Base-by-base conservation (phyloP, 257 asterid genomes). In the Paraleonurus japonicus region DNA sequence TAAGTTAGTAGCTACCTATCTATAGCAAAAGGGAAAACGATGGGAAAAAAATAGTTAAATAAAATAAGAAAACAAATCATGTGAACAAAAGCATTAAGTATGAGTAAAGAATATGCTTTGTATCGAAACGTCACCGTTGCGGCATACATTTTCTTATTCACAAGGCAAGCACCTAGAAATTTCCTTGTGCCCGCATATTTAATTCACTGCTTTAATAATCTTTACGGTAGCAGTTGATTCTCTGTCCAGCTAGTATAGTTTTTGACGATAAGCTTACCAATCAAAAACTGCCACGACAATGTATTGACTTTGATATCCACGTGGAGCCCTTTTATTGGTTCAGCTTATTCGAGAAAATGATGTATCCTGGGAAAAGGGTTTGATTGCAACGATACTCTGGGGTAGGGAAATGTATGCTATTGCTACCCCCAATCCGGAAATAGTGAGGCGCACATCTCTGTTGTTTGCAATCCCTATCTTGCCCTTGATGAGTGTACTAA, bases 101-200 rank as follows among this genome's bases (percentile, higher is more conserved):
- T 41, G n/a, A 41, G 15, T n/a, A 0, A 50, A 11, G 88, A 81
- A 85, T 85, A 83, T 81, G 79, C 82, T 70, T 60, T 70, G 53
- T 45, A 67, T 8, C 48, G 12, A 30, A 50, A 71, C 76, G 72
- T 78, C 81, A 64, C 61, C 43, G 30, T 75, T 51, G 26, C 28
- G 26, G 19, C 41, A 17, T 15, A 7, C 54, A 23, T 48, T 48
- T 51, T 41, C 30, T 69, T 64, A 43, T 26, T 51, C 54, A 15
- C 67, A 69, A 65, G 78, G 82, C 74, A 70, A 73, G 68, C 67
- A 65, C 86, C 75, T 6, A 4, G 87, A 78, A 76, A 59, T 80
- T 84, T 80, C 88, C 61, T 66, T 5, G 7, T 2, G 28, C 39
- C 19, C 22, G 15, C 1, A 23, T 62, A 15, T 24, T 73, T 61